phyloP scores from a whole-genome alignment of 169 alveolate species.

The Cryptosporidium viatorum region DNA sequence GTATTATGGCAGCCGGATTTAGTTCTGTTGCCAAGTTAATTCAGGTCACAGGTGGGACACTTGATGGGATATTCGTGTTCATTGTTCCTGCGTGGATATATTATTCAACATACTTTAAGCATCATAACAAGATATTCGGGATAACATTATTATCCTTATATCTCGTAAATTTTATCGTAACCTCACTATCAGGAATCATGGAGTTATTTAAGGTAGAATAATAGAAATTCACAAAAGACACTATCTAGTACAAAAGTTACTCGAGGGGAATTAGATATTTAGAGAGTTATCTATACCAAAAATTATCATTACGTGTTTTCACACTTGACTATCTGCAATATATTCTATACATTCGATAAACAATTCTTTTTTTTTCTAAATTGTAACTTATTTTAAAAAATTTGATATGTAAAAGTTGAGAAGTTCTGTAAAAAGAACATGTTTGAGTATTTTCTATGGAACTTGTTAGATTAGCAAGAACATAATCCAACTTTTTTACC shows the following conservation, averaged over 20 bases:
- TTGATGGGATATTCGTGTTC: slow-evolving; percentile 68
- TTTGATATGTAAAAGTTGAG: neutral
- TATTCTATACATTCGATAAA: slow-evolving; percentile 40
- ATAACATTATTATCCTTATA: slow-evolving; percentile 7
- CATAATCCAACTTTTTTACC: slow-evolving; percentile 73
- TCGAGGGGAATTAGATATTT: neutral
- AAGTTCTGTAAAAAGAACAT: neutral
- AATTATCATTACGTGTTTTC: slow-evolving; percentile 28
- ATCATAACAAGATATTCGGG: slow-evolving; percentile 37
- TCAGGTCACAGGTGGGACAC: slow-evolving; percentile 70
- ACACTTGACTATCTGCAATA: slow-evolving; percentile 21
- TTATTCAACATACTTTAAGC: slow-evolving; percentile 57
- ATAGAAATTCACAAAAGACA: neutral
- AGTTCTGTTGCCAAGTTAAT: slow-evolving; percentile 70
- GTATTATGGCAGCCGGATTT: slow-evolving; percentile 40
- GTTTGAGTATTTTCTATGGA: neutral
- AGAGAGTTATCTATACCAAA: slow-evolving; percentile 10
- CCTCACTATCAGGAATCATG: slow-evolving; percentile 41
- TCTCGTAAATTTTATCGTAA: neutral
- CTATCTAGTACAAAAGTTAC: neutral
- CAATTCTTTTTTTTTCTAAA: slow-evolving; percentile 18
- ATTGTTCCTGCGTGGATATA: slow-evolving; percentile 70
- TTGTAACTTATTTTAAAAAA: slow-evolving; percentile 17
- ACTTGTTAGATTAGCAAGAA: slow-evolving; percentile 38
- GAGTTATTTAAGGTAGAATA: slow-evolving; percentile 35